Percentiles rank a stretch among this genome's conserved stretches.
Conservation (phyloP, 2,329 filamentous ascomycete species). For the Aplosporella prunicola region DNA sequence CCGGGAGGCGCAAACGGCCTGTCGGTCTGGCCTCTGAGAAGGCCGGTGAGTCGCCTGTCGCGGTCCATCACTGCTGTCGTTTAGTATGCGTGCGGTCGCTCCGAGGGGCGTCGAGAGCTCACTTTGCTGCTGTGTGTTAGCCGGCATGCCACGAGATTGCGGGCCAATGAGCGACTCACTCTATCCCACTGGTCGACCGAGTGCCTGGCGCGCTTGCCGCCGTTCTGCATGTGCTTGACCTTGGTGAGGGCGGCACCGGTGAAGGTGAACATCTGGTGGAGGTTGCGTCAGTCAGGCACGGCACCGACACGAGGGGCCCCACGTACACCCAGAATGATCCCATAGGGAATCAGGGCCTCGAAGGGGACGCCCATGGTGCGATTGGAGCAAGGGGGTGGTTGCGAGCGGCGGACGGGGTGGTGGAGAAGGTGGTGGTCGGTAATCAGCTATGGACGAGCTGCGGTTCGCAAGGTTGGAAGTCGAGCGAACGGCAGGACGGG, state of each 20-base stretch:
- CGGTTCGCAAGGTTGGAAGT: not conserved
- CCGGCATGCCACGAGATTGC: constrained; percentile 12
- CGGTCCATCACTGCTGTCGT: constrained; percentile 53
- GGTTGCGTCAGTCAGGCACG: constrained; percentile 10
- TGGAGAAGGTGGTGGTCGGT: not conserved
- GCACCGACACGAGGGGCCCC: constrained; percentile 6
- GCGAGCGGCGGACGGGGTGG: not conserved
- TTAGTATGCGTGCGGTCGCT: constrained; percentile 19
- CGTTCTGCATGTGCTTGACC: constrained; percentile 52
- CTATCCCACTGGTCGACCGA: constrained; percentile 56
- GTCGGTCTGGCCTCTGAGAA: constrained; percentile 52
- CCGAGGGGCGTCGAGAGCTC: constrained; percentile 22
- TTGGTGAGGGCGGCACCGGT: constrained; percentile 49
- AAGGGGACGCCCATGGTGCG: constrained; percentile 55
- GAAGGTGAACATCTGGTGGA: constrained; percentile 50
- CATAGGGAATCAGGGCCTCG: constrained; percentile 56
- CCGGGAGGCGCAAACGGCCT: constrained; percentile 48
- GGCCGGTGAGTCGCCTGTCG: constrained; percentile 53
- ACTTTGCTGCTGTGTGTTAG: constrained; percentile 47
- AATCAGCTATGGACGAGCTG: not conserved
- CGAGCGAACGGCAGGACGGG: constrained; percentile 3
- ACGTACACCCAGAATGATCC: constrained; percentile 52
- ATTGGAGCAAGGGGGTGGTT: not conserved
- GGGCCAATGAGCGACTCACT: constrained; percentile 34
- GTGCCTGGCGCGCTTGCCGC: constrained; percentile 51